phyloP scores from a whole-genome alignment of 306 rosid species.

The Betula pendula region DNA sequence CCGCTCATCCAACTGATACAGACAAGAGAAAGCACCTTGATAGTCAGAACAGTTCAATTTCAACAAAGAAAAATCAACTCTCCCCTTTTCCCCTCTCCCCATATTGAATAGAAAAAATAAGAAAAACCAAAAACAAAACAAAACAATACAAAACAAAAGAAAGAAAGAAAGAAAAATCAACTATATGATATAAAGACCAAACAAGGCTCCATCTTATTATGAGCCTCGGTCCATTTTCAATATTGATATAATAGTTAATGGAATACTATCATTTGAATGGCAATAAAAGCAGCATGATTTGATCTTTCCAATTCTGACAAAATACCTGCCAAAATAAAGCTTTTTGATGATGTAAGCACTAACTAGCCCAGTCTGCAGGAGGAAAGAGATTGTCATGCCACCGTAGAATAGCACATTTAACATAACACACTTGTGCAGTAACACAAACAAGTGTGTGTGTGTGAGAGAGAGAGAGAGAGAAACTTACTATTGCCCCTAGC shows the following conservation, averaged over 20 bases:
- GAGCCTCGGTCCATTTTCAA: not conserved
- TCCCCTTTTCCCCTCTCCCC: no score
- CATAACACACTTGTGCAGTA: slow-evolving; percentile 6
- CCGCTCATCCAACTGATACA: not conserved
- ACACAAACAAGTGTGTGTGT: not conserved
- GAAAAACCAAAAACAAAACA: no score
- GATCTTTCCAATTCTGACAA: slow-evolving; percentile 11
- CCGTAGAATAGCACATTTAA: slow-evolving; percentile 5
- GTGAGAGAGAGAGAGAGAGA: slow-evolving; percentile 25
- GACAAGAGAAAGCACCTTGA: slow-evolving; percentile 1
- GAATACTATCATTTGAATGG: slow-evolving; percentile 11
- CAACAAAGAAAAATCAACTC: slow-evolving; percentile 22
- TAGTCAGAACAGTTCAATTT: not conserved
- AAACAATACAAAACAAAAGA: no score
- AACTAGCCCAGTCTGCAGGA: slow-evolving; percentile 78
- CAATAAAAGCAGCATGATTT: slow-evolving; percentile 6
- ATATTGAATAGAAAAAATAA: no score
- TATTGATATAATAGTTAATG: not conserved
- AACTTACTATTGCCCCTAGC: slow-evolving; percentile 77
- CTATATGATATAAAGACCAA: not conserved
- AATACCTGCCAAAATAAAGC: slow-evolving; percentile 89
- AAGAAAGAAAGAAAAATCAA: no score
- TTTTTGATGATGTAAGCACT: slow-evolving; percentile 87
- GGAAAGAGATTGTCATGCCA: slow-evolving; percentile 34
- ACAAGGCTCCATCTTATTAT: not conserved